Evolutionary conservation across 257 asterid species (phyloP).

Genomic region (Cordia subcordata): DNA sequence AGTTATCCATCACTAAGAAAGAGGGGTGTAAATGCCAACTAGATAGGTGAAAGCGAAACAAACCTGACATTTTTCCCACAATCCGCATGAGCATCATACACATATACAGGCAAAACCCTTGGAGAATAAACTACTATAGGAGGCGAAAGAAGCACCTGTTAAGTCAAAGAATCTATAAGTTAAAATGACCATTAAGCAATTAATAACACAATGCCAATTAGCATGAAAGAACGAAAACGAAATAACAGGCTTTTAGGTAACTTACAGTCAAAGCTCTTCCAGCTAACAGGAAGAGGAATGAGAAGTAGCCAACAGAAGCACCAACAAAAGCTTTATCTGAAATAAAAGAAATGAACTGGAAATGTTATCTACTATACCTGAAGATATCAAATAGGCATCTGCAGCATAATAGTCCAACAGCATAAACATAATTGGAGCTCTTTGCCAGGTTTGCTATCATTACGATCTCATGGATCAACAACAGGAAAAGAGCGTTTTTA

Average conservation of each 20-base stretch:
- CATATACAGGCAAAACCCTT: conserved; percentile 94
- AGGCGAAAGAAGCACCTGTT: conserved; percentile 97
- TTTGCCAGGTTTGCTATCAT: not conserved
- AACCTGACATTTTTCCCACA: conserved; percentile 98
- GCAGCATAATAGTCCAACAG: too few species aligned
- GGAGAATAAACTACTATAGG: conserved; percentile 98
- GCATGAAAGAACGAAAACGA: not conserved
- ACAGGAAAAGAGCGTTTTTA: conserved; percentile 21
- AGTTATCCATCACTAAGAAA: not conserved
- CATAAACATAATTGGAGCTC: not conserved
- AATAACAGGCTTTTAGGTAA: conserved; percentile 19
- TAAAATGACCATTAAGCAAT: not conserved
- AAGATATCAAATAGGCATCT: not conserved
- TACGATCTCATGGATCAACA: conserved; percentile 9
- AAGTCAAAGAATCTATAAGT: not conserved
- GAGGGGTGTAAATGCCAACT: not conserved
- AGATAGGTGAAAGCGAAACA: conserved; percentile 3
- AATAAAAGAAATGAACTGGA: conserved; percentile 3
- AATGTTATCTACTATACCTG: not conserved
- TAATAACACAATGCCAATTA: not conserved
- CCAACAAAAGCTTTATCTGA: conserved; percentile 92
- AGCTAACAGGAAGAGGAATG: conserved; percentile 92
- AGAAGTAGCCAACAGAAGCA: conserved; percentile 98
- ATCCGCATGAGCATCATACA: conserved; percentile 99
- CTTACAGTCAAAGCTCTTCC: conserved; percentile 99